Evolutionary conservation across 257 asterid species (phyloP).

Genomic region (Solanum pennellii): DNA sequence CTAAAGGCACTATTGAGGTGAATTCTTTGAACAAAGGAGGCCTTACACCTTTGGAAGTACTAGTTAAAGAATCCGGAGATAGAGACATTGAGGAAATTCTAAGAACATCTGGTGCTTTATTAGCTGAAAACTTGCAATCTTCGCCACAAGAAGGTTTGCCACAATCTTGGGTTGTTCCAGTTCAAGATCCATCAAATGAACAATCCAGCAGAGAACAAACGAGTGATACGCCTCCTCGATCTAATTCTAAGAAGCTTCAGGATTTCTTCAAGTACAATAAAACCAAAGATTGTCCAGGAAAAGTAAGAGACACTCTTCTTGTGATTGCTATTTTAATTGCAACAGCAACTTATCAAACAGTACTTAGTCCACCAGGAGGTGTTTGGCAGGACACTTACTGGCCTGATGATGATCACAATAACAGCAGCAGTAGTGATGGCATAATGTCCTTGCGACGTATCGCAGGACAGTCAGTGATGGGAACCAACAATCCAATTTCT

Average conservation of each 20-base stretch:
- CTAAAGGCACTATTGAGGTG: slow-evolving; percentile 20
- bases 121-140: not conserved
- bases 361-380: slow-evolving; percentile 59
- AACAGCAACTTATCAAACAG: slow-evolving; percentile 43
- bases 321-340: slow-evolving; percentile 32
- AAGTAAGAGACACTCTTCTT: slow-evolving; percentile 35
- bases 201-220: not conserved
- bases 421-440: not conserved
- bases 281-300: slow-evolving; percentile 22
- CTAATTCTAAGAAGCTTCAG: not conserved
- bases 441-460: not conserved
- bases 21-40: slow-evolving; percentile 29
- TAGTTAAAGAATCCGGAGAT: slow-evolving; percentile 7
- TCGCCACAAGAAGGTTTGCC: not conserved
- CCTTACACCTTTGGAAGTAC: slow-evolving; percentile 32
- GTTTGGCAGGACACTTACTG: slow-evolving; percentile 38
- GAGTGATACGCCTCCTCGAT: not conserved
- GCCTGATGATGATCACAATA: not conserved
- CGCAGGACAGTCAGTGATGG: slow-evolving; percentile 45
- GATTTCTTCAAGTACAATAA: slow-evolving; percentile 24
- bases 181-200: not conserved
- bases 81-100: slow-evolving; percentile 13
- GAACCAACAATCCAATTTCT: slow-evolving; percentile 1
- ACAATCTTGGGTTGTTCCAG: not conserved
- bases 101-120: slow-evolving; percentile 1